Evolutionary conservation across 225 moss, liverwort and hornwort species (phyloP).

Genomic region (Rhytidiadelphus loreus): DNA sequence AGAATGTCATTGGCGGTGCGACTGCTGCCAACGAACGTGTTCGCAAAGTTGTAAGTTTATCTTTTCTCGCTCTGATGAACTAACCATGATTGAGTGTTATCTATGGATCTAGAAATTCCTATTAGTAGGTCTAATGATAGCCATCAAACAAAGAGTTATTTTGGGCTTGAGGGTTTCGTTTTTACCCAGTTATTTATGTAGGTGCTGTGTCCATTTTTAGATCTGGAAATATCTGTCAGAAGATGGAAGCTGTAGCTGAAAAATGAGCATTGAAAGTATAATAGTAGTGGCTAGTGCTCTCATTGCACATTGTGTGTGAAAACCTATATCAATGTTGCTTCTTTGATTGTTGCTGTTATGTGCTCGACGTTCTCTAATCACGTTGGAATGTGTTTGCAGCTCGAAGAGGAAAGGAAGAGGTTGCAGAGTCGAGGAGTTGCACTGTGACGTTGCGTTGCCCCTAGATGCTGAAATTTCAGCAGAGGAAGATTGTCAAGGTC

Average conservation of each 20-base stretch:
- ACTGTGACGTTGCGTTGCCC: constrained; percentile 28
- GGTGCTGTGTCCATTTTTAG: not conserved
- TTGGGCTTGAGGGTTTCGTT: not conserved
- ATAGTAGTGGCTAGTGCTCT: not conserved
- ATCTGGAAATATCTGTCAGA: not conserved
- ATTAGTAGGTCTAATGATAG: not conserved
- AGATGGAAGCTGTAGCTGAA: not conserved
- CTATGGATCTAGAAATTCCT: not conserved
- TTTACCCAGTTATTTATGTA: not conserved
- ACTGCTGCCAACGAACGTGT: constrained; percentile 96
- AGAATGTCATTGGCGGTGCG: constrained; percentile 82
- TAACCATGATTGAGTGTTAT: not conserved
- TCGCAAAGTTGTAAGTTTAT: constrained; percentile 88
- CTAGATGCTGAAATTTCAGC: constrained; percentile 29
- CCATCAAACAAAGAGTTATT: not conserved
- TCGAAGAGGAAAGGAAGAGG: constrained; percentile 94
- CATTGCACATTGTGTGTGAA: not conserved
- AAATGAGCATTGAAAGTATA: not conserved
- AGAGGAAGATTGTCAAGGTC: constrained; percentile 8
- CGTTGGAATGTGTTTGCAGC: constrained; percentile 33
- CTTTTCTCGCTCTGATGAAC: not conserved
- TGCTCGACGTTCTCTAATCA: not conserved
- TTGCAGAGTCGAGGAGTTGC: constrained; percentile 80
- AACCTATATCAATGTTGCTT: not conserved
- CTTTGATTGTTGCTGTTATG: not conserved